A percentile compares a stretch with the other conserved stretches of the same genome.
phyloP scores from a whole-genome alignment of 2,329 filamentous ascomycete species.

The Ophiosphaerella narmari region DNA sequence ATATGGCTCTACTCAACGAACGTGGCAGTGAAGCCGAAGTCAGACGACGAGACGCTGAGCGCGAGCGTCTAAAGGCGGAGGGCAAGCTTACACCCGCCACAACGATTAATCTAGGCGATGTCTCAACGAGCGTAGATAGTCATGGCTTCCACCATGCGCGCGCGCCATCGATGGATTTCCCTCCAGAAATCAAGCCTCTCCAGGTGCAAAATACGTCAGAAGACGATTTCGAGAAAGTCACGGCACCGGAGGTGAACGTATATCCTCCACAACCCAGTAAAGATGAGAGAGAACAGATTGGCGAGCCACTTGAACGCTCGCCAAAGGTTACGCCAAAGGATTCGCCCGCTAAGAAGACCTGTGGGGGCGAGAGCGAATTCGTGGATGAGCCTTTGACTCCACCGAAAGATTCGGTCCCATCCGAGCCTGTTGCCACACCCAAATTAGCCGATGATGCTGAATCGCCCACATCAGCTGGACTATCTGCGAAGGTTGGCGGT shows the following conservation, averaged over 20 bases:
- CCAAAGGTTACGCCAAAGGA: conserved; percentile 51
- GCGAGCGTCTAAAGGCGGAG: conserved; percentile 76
- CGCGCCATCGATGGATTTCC: conserved; percentile 55
- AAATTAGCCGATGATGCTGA: conserved; percentile 41
- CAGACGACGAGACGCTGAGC: conserved; percentile 75
- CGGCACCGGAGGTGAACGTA: conserved; percentile 68
- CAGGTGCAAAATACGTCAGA: conserved; percentile 83
- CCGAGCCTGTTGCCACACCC: conserved; percentile 20
- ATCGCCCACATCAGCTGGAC: conserved; percentile 57
- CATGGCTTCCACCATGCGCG: conserved; percentile 58
- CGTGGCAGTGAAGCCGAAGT: conserved; percentile 87
- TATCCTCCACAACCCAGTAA: conserved; percentile 60
- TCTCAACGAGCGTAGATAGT: conserved; percentile 57
- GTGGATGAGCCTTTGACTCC: conserved; percentile 79
- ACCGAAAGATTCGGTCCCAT: conserved; percentile 28
- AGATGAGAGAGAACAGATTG: conserved; percentile 56
- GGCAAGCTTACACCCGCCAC: conserved; percentile 69
- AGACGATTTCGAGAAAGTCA: conserved; percentile 93
- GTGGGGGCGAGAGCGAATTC: conserved; percentile 66
- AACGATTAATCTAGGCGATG: conserved; percentile 61
- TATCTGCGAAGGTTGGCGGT: conserved; percentile 59
- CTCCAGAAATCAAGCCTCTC: conserved; percentile 70
- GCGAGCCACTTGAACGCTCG: conserved; percentile 43
- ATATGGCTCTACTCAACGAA: conserved; percentile 96
- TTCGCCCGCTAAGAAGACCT: conserved; percentile 23